phyloP scores from a whole-genome alignment of 306 rosid species.

The Ochetophila trinervis region DNA sequence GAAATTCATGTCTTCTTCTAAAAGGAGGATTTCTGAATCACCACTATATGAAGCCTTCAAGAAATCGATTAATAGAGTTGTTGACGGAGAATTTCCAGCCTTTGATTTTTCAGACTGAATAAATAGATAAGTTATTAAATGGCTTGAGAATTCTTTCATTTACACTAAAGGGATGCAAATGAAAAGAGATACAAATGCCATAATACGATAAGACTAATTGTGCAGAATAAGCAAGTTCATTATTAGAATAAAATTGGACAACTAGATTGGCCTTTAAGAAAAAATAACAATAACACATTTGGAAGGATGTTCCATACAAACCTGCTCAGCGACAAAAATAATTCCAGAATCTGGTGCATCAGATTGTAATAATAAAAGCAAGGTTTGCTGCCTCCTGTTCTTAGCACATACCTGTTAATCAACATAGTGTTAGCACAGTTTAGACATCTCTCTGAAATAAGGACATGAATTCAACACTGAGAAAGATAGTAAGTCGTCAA shows the following conservation, averaged over 20 bases:
- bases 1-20: slow-evolving; percentile 79
- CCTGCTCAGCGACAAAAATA: slow-evolving; percentile 82
- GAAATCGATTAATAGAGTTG: slow-evolving; percentile 63
- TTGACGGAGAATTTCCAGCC: slow-evolving; percentile 74
- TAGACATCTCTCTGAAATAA: background rate
- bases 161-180: background rate
- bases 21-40: slow-evolving; percentile 63
- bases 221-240: background rate
- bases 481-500: background rate
- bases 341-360: slow-evolving; percentile 77
- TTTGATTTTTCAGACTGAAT: slow-evolving; percentile 84
- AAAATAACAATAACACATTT: slow-evolving; percentile 7
- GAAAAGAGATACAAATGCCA: too few species aligned
- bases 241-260: slow-evolving; percentile 4
- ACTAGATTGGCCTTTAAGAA: slow-evolving; percentile 15
- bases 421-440: slow-evolving; percentile 27
- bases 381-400: slow-evolving; percentile 49
- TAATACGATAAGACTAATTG: background rate
- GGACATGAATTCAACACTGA: background rate
- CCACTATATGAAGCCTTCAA: slow-evolving; percentile 62
- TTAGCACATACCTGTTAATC: slow-evolving; percentile 52
- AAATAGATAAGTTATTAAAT: background rate
- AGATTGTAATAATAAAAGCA: slow-evolving; percentile 60
- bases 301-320: slow-evolving; percentile 36
- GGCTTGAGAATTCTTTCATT: background rate